Evolutionary conservation across 306 rosid species (phyloP).

Genomic region (Malus domestica): DNA sequence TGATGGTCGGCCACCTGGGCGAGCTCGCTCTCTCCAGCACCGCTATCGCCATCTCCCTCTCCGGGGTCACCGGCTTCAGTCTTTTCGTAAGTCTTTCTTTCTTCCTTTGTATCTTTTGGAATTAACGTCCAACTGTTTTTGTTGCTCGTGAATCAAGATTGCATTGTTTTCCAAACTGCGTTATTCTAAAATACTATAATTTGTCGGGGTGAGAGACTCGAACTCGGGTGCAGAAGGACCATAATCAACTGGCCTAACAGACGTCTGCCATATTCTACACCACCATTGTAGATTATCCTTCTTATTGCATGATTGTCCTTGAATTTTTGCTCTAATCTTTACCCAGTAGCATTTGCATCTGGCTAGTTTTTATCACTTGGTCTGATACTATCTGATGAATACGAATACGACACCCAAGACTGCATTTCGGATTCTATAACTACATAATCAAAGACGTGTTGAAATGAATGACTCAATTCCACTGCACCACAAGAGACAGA

Average conservation of each 20-base stretch:
- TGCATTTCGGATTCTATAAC: not conserved
- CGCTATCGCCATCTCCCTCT: conserved; percentile 42
- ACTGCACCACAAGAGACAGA: too few relatives aligned
- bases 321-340: not conserved
- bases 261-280: not conserved
- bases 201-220: not conserved
- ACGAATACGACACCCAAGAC: not conserved
- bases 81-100: conserved; percentile 27
- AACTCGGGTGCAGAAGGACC: not conserved
- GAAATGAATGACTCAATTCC: too few relatives aligned
- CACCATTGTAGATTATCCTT: not conserved
- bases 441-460: not conserved
- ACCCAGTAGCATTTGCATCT: not conserved
- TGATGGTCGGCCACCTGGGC: conserved; percentile 54
- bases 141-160: not conserved
- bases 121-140: not conserved
- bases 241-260: too few relatives aligned
- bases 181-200: not conserved
- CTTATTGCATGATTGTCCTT: not conserved
- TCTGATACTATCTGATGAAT: not conserved
- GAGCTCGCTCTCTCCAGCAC: conserved; percentile 49
- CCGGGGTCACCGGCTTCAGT: conserved; percentile 48
- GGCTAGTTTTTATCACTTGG: not conserved
- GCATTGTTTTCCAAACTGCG: not conserved
- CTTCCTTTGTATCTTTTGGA: not conserved